These are phyloP conservation scores for Fagopyrum esculentum DNA, from an alignment of 148 eudicot species.

Conservation along the genomic window DNA sequence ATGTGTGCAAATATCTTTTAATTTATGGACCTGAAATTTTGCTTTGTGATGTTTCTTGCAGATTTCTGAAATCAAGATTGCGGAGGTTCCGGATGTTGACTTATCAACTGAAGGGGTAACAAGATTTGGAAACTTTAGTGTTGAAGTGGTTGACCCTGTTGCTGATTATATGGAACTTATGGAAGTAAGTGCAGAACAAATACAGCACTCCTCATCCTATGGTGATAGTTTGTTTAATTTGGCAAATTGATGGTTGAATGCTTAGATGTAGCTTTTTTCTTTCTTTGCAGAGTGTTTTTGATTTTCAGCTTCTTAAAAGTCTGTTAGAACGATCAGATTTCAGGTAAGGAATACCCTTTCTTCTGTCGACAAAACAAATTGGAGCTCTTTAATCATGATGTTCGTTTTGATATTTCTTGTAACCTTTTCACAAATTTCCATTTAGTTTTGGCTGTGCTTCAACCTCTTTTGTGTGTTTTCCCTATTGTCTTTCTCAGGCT, in stretches of 20 bases:
- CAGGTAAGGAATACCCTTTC: conserved; percentile 42
- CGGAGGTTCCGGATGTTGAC: conserved; percentile 79
- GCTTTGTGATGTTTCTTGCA: conserved; percentile 27
- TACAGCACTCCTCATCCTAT: not conserved
- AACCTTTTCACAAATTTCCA: not conserved
- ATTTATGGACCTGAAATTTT: too few species aligned
- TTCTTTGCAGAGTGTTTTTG: conserved; percentile 79
- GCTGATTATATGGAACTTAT: conserved; percentile 86
- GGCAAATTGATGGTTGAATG: not conserved
- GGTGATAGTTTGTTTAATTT: not conserved
- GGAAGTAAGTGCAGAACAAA: conserved; percentile 45
- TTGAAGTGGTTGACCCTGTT: conserved; percentile 96
- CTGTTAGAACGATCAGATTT: conserved; percentile 72
- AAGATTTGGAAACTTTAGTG: conserved; percentile 62
- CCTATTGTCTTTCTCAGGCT: conserved; percentile 44
- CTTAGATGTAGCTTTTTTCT: not conserved
- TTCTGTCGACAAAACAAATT: too few species aligned
- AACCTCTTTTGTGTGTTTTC: not conserved
- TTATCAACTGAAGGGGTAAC: conserved; percentile 69
- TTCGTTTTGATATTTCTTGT: not conserved
- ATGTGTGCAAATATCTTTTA: not conserved
- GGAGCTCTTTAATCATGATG: not conserved
- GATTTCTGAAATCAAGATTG: conserved; percentile 94
- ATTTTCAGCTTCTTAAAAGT: conserved; percentile 75
- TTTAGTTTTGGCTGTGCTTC: not conserved